A percentile compares a stretch with the other conserved stretches of the same genome.
These are phyloP conservation scores for Gossypium mustelinum DNA, from an alignment of 345 rosid genomes.

Conservation along the genomic window DNA sequence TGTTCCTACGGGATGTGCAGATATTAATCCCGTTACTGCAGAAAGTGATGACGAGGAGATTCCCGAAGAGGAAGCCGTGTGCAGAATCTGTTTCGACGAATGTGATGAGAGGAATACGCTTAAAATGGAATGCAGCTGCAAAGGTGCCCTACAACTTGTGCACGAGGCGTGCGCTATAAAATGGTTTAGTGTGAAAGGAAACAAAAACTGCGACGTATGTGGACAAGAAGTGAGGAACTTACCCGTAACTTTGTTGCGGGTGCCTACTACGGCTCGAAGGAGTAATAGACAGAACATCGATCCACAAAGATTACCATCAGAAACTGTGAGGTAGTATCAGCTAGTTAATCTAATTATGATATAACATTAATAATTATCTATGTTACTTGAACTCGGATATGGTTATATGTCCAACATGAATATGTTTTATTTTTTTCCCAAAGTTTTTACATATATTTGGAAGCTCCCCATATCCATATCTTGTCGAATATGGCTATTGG, in stretches of 20 bases:
- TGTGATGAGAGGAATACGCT: slow-evolving; percentile 84
- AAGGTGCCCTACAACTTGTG: slow-evolving; percentile 82
- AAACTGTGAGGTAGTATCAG: slow-evolving; percentile 47
- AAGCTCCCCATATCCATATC: background rate
- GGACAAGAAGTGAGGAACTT: slow-evolving; percentile 78
- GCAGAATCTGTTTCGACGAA: slow-evolving; percentile 84
- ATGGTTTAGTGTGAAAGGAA: slow-evolving; percentile 88
- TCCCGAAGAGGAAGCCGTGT: slow-evolving; percentile 94
- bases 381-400: background rate
- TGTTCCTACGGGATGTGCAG: slow-evolving; percentile 29
- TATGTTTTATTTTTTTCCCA: background rate
- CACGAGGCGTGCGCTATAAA: slow-evolving; percentile 84
- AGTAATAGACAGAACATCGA: slow-evolving; percentile 41
- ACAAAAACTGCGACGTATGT: slow-evolving; percentile 80
- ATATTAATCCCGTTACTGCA: slow-evolving; percentile 43
- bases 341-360: background rate
- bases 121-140: slow-evolving; percentile 98
- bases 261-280: slow-evolving; percentile 44
- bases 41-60: slow-evolving; percentile 86
- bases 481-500: background rate
- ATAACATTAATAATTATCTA: too few species aligned
- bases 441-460: background rate
- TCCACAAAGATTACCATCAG: slow-evolving; percentile 42
- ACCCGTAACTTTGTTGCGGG: slow-evolving; percentile 80
- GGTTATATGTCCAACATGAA: background rate